These are phyloP conservation scores for Rhazya stricta DNA, from an alignment of 257 asterid genomes.

Conservation along the genomic window DNA sequence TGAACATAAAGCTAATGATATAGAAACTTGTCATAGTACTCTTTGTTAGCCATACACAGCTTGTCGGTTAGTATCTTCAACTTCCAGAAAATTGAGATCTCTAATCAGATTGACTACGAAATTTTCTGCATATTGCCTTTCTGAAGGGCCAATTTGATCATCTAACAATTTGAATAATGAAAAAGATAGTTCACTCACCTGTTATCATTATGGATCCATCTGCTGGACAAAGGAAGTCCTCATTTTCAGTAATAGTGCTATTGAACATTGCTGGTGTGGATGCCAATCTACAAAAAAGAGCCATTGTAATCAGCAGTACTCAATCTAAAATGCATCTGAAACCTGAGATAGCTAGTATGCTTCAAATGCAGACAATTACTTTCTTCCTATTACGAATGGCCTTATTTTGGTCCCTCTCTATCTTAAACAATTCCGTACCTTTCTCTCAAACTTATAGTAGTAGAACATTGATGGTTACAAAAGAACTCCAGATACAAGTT, in stretches of 20 bases:
- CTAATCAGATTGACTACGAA: neutral
- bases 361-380: neutral
- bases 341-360: neutral
- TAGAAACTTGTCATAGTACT: neutral
- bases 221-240: conserved; percentile 68
- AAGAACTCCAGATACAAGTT: neutral
- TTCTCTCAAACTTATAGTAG: neutral
- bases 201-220: conserved; percentile 98
- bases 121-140: neutral
- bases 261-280: conserved; percentile 99
- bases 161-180: neutral
- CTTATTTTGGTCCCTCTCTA: neutral
- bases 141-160: neutral
- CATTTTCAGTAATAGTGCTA: conserved; percentile 69
- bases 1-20: neutral
- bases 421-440: neutral
- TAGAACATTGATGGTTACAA: neutral
- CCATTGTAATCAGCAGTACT: conserved; percentile 20
- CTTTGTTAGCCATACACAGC: neutral
- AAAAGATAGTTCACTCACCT: conserved; percentile 37
- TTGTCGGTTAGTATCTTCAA: neutral
- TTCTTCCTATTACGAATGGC: neutral
- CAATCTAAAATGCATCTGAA: neutral
- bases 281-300: conserved; percentile 61
- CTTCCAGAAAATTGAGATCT: neutral